phyloP scores from a whole-genome alignment of 2,329 filamentous ascomycete species.

The Trichophyton schoenleinii region DNA sequence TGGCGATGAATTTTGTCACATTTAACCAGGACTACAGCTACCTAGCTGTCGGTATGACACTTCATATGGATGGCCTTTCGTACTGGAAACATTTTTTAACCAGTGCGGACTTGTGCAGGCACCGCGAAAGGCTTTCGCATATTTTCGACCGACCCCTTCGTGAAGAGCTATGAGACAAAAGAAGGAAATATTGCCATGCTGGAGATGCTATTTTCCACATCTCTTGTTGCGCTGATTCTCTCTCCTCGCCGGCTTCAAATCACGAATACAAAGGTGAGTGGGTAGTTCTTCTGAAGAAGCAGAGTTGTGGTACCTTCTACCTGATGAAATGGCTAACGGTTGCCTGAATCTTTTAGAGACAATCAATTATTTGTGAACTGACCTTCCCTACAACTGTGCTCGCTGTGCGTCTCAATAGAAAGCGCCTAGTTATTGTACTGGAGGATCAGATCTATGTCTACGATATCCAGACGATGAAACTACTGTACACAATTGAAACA shows the following conservation, averaged over 20 bases:
- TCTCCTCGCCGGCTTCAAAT: constrained; percentile 89
- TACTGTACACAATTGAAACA: constrained; percentile 82
- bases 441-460: constrained; percentile 97
- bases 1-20: constrained; percentile 92
- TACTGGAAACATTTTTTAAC: not conserved
- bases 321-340: not conserved
- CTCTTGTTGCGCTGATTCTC: constrained; percentile 81
- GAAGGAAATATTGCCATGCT: constrained; percentile 92
- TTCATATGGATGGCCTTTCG: not conserved
- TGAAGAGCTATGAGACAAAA: constrained; percentile 85
- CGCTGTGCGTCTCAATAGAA: constrained; percentile 85
- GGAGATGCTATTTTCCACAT: constrained; percentile 98
- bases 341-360: constrained; percentile 35
- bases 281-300: not conserved
- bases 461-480: constrained; percentile 96
- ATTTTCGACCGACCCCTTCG: constrained; percentile 92
- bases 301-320: not conserved
- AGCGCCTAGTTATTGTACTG: constrained; percentile 81
- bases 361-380: constrained; percentile 91
- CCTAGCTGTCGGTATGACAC: constrained; percentile 69
- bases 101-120: constrained; percentile 40
- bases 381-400: constrained; percentile 96
- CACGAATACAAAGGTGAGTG: constrained; percentile 79
- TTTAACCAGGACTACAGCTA: constrained; percentile 99
- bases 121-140: constrained; percentile 91